Base-by-base conservation (phyloP, 169 alveolate species). In the Ichthyophthirius multifiliis region DNA sequence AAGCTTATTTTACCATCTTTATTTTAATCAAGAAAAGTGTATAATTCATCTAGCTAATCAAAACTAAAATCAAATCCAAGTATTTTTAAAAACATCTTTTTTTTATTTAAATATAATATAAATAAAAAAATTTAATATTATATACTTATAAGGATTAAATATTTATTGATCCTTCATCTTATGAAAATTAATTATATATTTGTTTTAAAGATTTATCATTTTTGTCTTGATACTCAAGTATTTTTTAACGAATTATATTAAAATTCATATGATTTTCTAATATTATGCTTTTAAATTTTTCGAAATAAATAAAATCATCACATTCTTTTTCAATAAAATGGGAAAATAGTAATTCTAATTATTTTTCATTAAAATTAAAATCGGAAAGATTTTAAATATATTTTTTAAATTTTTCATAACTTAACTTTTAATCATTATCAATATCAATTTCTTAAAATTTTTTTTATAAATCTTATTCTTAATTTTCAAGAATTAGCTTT, bases 221-320 rank as follows among this genome's bases (percentile, higher is more conserved):
- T 55, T 55, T 55, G 31, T 27, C 71, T 27, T 55, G 23, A 23
- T 55, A 55, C 31, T 55, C 71, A 18, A 55, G 23, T 13, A 55
- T 55, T 55, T 55, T 55, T 55, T 55, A 55, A 3, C 71, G 23
- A 27, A 55, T 55, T 55, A 27, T 55, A 27, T 55, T 39, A 27
- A 55, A 55, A 23, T 55, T 55, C 71, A 55, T 55, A 10, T 55
- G 71, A n/a, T 55, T 39, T 12, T 55, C 71, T 55, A 55, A 55
- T 27, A 55, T 55, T 3, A 55, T 39, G 31, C 13, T 27, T 1
- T 27, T 27, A 27, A 55, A 55, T 1, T 15, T 18, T 3, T 55
- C 71, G 1, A 55, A 10, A 0, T 34, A 55, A 55, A 55, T 55
- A 1, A 23, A 15, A 20, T 55, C 71, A 20, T 18, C 31, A 15